A percentile compares a stretch with the other conserved stretches of the same genome.
Conservation (phyloP, 768 basidiomycete species). For the Suillus lakei region DNA sequence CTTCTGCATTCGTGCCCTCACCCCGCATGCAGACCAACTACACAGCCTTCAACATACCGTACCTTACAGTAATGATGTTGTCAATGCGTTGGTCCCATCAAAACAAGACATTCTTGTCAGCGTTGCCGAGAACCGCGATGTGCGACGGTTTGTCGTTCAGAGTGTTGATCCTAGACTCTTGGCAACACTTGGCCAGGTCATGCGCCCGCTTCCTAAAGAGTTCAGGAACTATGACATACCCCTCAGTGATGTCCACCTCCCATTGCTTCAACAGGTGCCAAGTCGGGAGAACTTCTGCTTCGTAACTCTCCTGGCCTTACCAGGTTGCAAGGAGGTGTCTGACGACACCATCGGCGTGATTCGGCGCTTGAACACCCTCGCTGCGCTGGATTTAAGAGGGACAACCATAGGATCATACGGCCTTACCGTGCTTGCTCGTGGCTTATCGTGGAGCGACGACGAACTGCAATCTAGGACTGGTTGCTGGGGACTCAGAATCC, state of each 20-base stretch:
- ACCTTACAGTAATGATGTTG: slow-evolving; percentile 41
- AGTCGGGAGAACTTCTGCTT: slow-evolving; percentile 62
- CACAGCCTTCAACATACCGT: slow-evolving; percentile 42
- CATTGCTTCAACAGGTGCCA: slow-evolving; percentile 60
- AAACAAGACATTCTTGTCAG: slow-evolving; percentile 9
- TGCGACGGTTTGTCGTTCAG: slow-evolving; percentile 19
- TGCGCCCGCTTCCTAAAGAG: slow-evolving; percentile 50
- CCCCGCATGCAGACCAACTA: slow-evolving; percentile 50
- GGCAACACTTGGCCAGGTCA: slow-evolving; percentile 67
- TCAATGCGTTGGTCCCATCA: slow-evolving; percentile 47
- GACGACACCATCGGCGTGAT: slow-evolving; percentile 60
- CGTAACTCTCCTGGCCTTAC: slow-evolving; percentile 65
- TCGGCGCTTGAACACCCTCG: slow-evolving; percentile 54
- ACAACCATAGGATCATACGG: slow-evolving; percentile 58
- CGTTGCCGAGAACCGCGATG: neutral
- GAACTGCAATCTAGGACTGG: slow-evolving; percentile 36
- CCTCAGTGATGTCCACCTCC: slow-evolving; percentile 57
- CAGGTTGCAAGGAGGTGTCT: slow-evolving; percentile 56
- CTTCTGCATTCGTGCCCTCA: slow-evolving; percentile 53
- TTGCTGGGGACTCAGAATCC: slow-evolving; percentile 62
- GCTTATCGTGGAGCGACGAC: slow-evolving; percentile 44
- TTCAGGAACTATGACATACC: slow-evolving; percentile 45
- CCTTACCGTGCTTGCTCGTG: slow-evolving; percentile 54
- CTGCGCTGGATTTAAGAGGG: slow-evolving; percentile 66
- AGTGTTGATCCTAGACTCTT: slow-evolving; percentile 62